Evolutionary conservation across 768 basidiomycete genomes (phyloP), one percentile per base, ranked within the genome.

Genomic region (Russula sp.): DNA sequence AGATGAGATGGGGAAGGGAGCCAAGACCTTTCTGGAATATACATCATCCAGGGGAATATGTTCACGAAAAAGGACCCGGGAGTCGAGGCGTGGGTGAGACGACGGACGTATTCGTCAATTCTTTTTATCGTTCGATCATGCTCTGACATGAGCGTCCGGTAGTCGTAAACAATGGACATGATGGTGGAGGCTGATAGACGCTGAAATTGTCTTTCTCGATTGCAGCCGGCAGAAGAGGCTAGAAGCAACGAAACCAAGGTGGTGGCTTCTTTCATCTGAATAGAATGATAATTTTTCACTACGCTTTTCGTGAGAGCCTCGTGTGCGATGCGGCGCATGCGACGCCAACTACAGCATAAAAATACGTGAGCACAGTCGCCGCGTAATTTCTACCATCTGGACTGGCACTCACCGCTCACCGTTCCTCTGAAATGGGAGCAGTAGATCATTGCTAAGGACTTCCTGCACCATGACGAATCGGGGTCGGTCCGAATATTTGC

Each of bases 291-390:
- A 39, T 62, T 53, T 22, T 60, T 60, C 7, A 69, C 62, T 3
- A 62, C 63, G 14, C 63, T 58, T 48, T 68, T 70, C 40, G 69
- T 70, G 40, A 76, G 69, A 3, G 71, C 71, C 45, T 75, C 74
- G 52, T 75, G 71, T 1, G 70, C 69, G 2, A 72, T 70, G 11
- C 73, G 70, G 22, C 75, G 71, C 70, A 74, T 72, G 16, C 72
- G 65, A 32, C 73, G 69, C 74, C 74, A 75, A 13, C 75, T 76
- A 61, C 13, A 27, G 2, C 27, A 37, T 8, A n/a, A 32, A 27
- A 14, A 18, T 16, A 37, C 7, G 7, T 52, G 11, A 61, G 34
- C 34, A 49, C 7, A 2, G 3, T 6, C 14, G 31, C 3, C 10
- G 20, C 31, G 7, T 20, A 9, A 8, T 16, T 8, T 27, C 50